phyloP scores from a whole-genome alignment of 345 rosid species.

The Bretschneidera sinensis region DNA sequence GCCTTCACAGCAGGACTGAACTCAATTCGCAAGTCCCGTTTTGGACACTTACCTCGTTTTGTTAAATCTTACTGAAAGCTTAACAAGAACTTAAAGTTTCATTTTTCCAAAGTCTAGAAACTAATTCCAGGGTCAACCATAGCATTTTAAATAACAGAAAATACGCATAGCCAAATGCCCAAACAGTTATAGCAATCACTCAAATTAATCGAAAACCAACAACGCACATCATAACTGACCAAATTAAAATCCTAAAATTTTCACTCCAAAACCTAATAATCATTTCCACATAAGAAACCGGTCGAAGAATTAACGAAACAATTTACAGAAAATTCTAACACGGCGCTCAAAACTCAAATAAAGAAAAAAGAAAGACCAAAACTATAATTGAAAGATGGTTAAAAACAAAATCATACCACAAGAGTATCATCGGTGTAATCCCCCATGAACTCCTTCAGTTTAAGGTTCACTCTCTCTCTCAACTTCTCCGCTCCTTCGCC shows the following conservation, averaged over 20 bases:
- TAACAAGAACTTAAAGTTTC: background rate
- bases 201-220: too few species aligned
- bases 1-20: background rate
- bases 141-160: too few species aligned
- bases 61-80: background rate
- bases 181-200: too few species aligned
- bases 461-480: slow-evolving; percentile 61
- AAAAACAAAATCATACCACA: slow-evolving; percentile 51
- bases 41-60: background rate
- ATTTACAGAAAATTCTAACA: background rate
- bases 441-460: slow-evolving; percentile 95
- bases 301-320: background rate
- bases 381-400: background rate
- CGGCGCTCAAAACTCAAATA: background rate
- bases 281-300: background rate
- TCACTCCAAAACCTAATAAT: background rate
- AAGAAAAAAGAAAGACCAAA: background rate
- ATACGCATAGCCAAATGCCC: too few species aligned
- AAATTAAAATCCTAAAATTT: background rate
- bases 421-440: slow-evolving; percentile 96
- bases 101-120: too few species aligned
- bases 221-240: too few species aligned
- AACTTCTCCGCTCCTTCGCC: slow-evolving; percentile 70
- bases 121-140: too few species aligned
- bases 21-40: background rate